Conservation (phyloP, 306 rosid genomes). For the Vigna nakashimae region DNA sequence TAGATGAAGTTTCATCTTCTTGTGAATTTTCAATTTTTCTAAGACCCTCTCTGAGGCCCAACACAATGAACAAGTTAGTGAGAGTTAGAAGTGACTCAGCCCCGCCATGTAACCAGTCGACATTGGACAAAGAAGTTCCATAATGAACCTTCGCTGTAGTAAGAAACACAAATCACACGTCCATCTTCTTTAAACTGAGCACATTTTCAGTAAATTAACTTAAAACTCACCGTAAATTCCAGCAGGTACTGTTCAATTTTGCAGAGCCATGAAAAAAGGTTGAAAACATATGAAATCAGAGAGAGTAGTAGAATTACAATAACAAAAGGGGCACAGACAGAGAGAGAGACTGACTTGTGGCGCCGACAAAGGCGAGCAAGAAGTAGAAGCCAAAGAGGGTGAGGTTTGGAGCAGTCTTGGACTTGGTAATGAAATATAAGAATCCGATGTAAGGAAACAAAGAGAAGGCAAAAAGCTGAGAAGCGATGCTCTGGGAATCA, state of each 20-base stretch:
- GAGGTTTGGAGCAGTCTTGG: slow-evolving; percentile 86
- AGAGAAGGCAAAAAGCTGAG: slow-evolving; percentile 87
- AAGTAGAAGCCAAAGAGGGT: slow-evolving; percentile 96
- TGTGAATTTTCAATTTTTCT: slow-evolving; percentile 54
- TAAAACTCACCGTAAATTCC: slow-evolving; percentile 81
- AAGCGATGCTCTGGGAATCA: slow-evolving; percentile 86
- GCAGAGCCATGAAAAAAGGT: not conserved
- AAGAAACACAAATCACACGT: slow-evolving; percentile 40
- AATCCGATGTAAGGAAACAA: slow-evolving; percentile 86
- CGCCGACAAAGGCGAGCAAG: slow-evolving; percentile 85
- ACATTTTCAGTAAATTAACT: slow-evolving; percentile 18
- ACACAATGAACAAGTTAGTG: slow-evolving; percentile 81
- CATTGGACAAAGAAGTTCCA: slow-evolving; percentile 91
- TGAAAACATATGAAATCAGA: slow-evolving; percentile 44
- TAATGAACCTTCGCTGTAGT: slow-evolving; percentile 85
- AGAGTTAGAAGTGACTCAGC: slow-evolving; percentile 91
- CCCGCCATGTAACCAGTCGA: slow-evolving; percentile 96
- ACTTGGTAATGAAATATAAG: slow-evolving; percentile 89
- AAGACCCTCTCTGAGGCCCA: slow-evolving; percentile 85
- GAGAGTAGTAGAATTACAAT: not conserved
- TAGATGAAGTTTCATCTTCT: slow-evolving; percentile 32
- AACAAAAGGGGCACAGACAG: not conserved
- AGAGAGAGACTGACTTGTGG: slow-evolving; percentile 74
- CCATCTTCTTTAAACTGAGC: not conserved
- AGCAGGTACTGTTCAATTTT: slow-evolving; percentile 76